phyloP scores from a whole-genome alignment of 192 early-diverging fungal species.

The Spizellomyces sp. region DNA sequence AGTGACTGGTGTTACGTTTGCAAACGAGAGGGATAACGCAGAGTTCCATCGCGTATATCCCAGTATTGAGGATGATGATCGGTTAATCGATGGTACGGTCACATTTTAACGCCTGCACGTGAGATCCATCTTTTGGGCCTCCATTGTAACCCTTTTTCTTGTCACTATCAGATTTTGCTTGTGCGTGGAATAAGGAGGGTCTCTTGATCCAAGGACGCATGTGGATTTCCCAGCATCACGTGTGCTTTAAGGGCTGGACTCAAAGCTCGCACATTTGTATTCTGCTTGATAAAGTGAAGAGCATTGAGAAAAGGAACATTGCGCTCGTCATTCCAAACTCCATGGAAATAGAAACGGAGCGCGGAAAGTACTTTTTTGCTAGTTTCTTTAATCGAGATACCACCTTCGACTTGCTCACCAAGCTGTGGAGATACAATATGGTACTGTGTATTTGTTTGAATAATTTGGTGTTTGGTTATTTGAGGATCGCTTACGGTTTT shows the following conservation, averaged over 20 bases:
- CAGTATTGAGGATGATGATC: background rate
- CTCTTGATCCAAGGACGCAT: constrained; percentile 37
- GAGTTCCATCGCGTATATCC: constrained; percentile 30
- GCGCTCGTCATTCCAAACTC: constrained; percentile 34
- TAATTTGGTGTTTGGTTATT: background rate
- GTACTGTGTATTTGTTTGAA: background rate
- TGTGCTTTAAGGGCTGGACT: constrained; percentile 36
- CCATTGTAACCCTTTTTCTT: too few relatives aligned
- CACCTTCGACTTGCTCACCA: constrained; percentile 9
- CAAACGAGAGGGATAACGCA: constrained; percentile 20
- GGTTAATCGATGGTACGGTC: constrained; percentile 10
- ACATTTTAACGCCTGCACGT: too few relatives aligned
- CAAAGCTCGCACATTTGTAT: constrained; percentile 13
- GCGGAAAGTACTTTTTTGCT: constrained; percentile 32
- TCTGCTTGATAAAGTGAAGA: background rate
- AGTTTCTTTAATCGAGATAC: constrained; percentile 34
- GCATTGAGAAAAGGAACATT: constrained; percentile 30
- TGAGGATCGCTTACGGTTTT: background rate
- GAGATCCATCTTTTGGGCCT: too few relatives aligned
- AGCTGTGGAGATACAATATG: constrained; percentile 21
- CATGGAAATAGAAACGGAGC: constrained; percentile 25
- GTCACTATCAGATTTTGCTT: constrained; percentile 13
- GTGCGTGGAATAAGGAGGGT: constrained; percentile 27
- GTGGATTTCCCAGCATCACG: constrained; percentile 26
- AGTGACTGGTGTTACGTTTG: background rate